phyloP scores from a whole-genome alignment of 2,329 filamentous ascomycete genomes.

The Cyclaneusma minus region DNA sequence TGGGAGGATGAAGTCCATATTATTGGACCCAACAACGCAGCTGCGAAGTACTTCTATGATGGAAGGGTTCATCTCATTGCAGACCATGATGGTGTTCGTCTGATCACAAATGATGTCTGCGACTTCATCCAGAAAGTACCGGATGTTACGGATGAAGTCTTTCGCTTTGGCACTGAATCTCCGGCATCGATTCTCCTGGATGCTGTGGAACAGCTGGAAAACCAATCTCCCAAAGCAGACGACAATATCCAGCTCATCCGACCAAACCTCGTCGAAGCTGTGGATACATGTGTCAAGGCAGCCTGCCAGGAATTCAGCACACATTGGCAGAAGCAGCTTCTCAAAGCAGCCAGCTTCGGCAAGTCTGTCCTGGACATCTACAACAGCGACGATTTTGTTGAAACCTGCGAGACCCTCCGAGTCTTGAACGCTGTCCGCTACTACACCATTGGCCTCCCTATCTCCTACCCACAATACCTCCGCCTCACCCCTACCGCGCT shows the following conservation, averaged over 20 bases:
- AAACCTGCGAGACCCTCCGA: constrained; percentile 88
- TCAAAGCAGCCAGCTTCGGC: constrained; percentile 94
- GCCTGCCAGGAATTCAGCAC: constrained; percentile 82
- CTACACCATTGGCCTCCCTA: constrained; percentile 76
- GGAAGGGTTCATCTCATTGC: constrained; percentile 73
- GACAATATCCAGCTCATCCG: constrained; percentile 94
- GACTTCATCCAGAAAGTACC: constrained; percentile 95
- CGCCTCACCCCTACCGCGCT: constrained; percentile 79
- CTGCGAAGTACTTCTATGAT: constrained; percentile 74
- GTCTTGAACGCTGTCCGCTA: constrained; percentile 86
- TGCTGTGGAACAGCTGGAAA: constrained; percentile 78
- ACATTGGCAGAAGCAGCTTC: constrained; percentile 85
- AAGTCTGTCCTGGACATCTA: constrained; percentile 96
- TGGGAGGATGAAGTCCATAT: constrained; percentile 98
- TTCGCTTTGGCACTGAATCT: constrained; percentile 74
- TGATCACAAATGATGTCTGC: constrained; percentile 87
- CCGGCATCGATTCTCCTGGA: constrained; percentile 87
- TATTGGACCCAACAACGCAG: constrained; percentile 68
- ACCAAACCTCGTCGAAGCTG: constrained; percentile 74
- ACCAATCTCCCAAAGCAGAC: constrained; percentile 90
- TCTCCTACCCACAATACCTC: constrained; percentile 90
- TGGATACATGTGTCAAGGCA: constrained; percentile 85
- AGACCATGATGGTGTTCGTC: constrained; percentile 70
- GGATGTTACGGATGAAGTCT: constrained; percentile 73
- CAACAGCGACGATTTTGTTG: constrained; percentile 96